Base-by-base conservation (phyloP, 1,139 yeast species). In the Blastobotrys apis region DNA sequence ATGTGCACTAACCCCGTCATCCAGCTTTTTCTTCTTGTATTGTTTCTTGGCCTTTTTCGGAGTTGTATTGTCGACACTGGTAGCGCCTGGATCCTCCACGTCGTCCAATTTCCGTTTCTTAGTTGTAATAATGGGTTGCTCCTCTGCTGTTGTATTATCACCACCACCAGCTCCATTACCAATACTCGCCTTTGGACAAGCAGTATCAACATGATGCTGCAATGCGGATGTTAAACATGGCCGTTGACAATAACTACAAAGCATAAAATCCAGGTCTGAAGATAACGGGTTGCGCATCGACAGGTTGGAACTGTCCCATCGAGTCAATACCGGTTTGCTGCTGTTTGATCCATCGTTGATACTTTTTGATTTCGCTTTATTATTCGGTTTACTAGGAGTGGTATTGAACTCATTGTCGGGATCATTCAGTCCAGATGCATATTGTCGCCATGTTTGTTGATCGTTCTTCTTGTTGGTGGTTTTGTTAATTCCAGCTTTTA, bases 221-320 rank as follows among this genome's bases (percentile, higher is more conserved):
- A 57, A 45, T 12, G 60, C 58, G 2, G 54, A 41, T 13, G 48
- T 52, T 33, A 65, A 47, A 12, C 56, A 40, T 2, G 69, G 69
- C 39, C 67, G 57, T 12, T 50, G 40, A 44, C 69, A 65, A 36
- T 50, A 56, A 16, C 59, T 54, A 37, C 69, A 65, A 17, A 65
- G 34, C 19, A 50, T 49, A 39, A 59, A 58, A 41, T 58, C 60
- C 39, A 59, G 47, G 22, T 53, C 55, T 10, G 65, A 53, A 10
- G 55, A 49, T 38, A 64, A 50, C n/a, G 59, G 56, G 45, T 59
- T 57, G 19, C 53, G 47, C n/a, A 55, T 43, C 4, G 59, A 53
- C 34, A 63, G 49, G 26, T 56, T 50, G 16, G 53, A 39, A 37
- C 56, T 48, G 37, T 63, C 67, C 55, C 63, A 55, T 23, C 43